phyloP scores from a whole-genome alignment of 176 grass and related monocot genomes.

The Areca catechu region DNA sequence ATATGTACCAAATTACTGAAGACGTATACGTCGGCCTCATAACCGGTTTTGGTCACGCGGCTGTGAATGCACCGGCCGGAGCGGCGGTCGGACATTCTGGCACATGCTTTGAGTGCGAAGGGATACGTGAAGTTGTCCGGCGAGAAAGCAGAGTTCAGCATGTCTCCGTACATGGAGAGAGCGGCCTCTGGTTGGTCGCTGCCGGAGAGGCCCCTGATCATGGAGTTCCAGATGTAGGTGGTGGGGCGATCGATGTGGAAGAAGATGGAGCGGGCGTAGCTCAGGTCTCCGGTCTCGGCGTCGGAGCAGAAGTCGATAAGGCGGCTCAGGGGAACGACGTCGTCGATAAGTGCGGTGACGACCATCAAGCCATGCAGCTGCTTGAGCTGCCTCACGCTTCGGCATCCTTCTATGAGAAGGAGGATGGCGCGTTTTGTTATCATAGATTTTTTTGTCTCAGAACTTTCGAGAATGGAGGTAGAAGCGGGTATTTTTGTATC shows the following conservation, averaged over 20 bases:
- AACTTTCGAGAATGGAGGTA: no score
- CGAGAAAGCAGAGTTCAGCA: constrained; percentile 5
- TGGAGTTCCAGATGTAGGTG: constrained; percentile 12
- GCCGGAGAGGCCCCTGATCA: constrained; percentile 6
- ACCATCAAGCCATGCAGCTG: constrained; percentile 8
- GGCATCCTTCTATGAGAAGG: background rate
- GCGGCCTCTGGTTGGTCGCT: background rate
- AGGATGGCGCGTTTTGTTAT: background rate
- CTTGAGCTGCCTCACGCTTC: constrained; percentile 2
- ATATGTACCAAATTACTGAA: constrained; percentile 21
- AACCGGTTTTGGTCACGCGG: constrained; percentile 21
- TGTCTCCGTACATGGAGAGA: constrained; percentile 21
- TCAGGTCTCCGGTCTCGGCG: background rate
- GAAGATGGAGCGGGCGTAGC: constrained; percentile 8
- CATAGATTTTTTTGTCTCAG: background rate
- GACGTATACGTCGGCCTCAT: constrained; percentile 24
- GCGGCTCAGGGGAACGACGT: constrained; percentile 10
- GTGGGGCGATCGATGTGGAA: background rate
- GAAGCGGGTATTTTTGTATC: no score
- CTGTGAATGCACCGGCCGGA: constrained; percentile 16
- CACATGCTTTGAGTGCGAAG: constrained; percentile 28
- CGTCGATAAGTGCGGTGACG: background rate
- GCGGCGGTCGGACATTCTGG: background rate
- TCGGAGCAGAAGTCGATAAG: constrained; percentile 15
- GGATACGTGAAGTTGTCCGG: constrained; percentile 41